Percentiles rank a stretch among this genome's conserved stretches.
phyloP scores from a whole-genome alignment of 805 yeast genomes.

The Candida qinlingensis region DNA sequence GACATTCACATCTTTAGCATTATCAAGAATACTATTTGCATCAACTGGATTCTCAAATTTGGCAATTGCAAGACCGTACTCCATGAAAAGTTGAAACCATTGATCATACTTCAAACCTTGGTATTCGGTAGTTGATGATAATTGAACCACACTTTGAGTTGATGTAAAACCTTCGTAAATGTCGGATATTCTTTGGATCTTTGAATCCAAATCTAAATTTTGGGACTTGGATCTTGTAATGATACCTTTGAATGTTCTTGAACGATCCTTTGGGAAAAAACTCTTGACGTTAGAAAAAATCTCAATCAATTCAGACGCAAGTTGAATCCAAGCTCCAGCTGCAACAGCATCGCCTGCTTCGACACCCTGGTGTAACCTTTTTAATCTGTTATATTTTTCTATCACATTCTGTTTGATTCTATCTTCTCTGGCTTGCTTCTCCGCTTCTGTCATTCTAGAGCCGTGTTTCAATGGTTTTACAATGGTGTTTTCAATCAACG shows the following conservation, averaged over 20 bases:
- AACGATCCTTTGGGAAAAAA: slow-evolving; percentile 74
- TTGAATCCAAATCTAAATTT: slow-evolving; percentile 65
- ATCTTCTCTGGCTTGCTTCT: slow-evolving; percentile 50
- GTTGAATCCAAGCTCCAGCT: slow-evolving; percentile 72
- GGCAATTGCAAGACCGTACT: slow-evolving; percentile 64
- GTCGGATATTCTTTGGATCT: slow-evolving; percentile 60
- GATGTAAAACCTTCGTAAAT: slow-evolving; percentile 51
- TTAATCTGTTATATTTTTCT: slow-evolving; percentile 50
- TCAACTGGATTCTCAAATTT: slow-evolving; percentile 53
- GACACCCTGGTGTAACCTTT: slow-evolving; percentile 44
- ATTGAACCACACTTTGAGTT: slow-evolving; percentile 36
- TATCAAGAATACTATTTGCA: slow-evolving; percentile 64
- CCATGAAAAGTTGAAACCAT: slow-evolving; percentile 86
- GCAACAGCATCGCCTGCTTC: slow-evolving; percentile 54
- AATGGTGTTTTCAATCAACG: slow-evolving; percentile 20
- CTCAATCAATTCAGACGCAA: slow-evolving; percentile 78
- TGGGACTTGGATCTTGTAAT: slow-evolving; percentile 56
- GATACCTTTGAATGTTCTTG: slow-evolving; percentile 63
- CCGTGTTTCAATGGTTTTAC: slow-evolving; percentile 25
- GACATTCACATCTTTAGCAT: slow-evolving; percentile 73
- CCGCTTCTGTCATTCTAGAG: slow-evolving; percentile 34
- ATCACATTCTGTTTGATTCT: slow-evolving; percentile 52
- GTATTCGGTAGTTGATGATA: slow-evolving; percentile 52
- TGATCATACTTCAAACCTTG: slow-evolving; percentile 71
- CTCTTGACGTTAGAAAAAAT: slow-evolving; percentile 71